Evolutionary conservation across 768 basidiomycete genomes (phyloP).

Genomic region (Mycena leptocephala): DNA sequence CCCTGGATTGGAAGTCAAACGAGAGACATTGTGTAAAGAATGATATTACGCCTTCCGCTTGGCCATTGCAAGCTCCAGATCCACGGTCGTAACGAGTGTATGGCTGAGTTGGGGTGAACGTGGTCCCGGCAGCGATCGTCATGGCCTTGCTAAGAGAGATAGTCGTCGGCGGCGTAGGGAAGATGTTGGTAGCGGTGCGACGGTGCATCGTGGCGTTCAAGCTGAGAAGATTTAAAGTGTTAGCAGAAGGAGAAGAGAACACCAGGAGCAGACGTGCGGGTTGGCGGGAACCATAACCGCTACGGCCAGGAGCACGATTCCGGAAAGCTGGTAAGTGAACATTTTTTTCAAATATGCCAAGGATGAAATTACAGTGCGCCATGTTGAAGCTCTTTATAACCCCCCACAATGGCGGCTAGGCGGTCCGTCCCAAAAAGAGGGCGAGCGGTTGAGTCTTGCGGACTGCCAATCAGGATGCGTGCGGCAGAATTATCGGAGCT

Average conservation of each 20-base stretch:
- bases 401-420: neutral
- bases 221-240: neutral
- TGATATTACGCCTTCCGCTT: slow-evolving; percentile 50
- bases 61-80: slow-evolving; percentile 55
- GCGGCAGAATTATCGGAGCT: neutral
- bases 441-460: neutral
- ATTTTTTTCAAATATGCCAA: neutral
- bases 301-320: neutral
- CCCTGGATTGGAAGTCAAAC: slow-evolving; percentile 43
- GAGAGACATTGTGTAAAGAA: neutral
- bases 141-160: slow-evolving; percentile 53
- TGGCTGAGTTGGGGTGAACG: slow-evolving; percentile 53
- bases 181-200: slow-evolving; percentile 54
- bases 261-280: neutral
- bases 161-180: slow-evolving; percentile 53
- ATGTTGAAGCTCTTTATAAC: neutral
- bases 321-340: neutral
- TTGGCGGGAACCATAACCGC: neutral
- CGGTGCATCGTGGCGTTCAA: slow-evolving; percentile 39
- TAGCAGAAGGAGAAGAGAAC: neutral
- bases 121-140: slow-evolving; percentile 50
- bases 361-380: neutral
- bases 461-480: neutral
- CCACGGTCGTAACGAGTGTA: slow-evolving; percentile 59
- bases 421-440: neutral